Base-by-base conservation (phyloP, 1,284 basidiomycete species). In the Moesziomyces aphidis region DNA sequence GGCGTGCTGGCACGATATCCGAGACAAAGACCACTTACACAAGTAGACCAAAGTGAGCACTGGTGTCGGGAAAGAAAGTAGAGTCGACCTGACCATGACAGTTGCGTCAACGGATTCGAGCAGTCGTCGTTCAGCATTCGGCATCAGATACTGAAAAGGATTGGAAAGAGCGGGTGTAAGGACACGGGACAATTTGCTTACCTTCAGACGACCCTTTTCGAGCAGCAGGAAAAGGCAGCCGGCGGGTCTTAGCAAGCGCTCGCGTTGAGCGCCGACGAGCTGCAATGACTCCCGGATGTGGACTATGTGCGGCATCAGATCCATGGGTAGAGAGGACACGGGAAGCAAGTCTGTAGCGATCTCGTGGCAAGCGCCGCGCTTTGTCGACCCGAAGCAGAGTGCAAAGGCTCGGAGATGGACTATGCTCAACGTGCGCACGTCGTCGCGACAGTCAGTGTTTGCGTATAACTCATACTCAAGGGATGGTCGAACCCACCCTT, bases 171-270 rank as follows among this genome's bases (percentile, higher is more conserved):
- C n/a, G 22, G 6, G 0, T 15, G 36, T 22, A 17, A 3, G 50
- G 9, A 19, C 6, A 5, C 13, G 24, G n/a, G 34, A 5, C 9
- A 4, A 5, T 21, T 39, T 22, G 26, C 7, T 23, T 55, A 69
- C 66, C 34, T 39, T 69, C 7, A 62, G 42, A 22, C 39, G 55
- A 22, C 66, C 46, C 42, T 44, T 39, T 15, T 51, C 56, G 8
- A 69, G 56, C 22, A 60, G 26, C 26, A 69, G 60, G 22, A 69
- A 51, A 5, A 62, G 42, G 21, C 56, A 55, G 11, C 60, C 48
- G 5, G 7, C 22, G 7, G 8, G n/a, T 26, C 11, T 45, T n/a
- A 34, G 17, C 22, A 19, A 23, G 39, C 39, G 11, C 15, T 42
- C 17, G 39, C 39, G 19, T n/a, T 19, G 6, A 19, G 17, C 39